Base-by-base conservation (phyloP, 306 rosid genomes). In the Lathyrus tuberosus region DNA sequence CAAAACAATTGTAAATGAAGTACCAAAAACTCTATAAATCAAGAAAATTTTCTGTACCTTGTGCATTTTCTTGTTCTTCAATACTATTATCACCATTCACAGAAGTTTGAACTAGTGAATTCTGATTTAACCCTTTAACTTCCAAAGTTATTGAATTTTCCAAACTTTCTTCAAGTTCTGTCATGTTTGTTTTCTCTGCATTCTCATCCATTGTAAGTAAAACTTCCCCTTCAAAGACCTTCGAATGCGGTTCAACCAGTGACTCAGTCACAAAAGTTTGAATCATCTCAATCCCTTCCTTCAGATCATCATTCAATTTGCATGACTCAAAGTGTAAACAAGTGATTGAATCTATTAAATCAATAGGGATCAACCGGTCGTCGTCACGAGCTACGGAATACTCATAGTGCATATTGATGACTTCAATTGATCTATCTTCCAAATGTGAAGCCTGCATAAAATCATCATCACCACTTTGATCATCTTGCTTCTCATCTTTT, bases 301-400 rank as follows among this genome's bases (percentile, higher is more conserved):
- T 41, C 6, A 38, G n/a, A n/a, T n/a, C 56, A 62, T 85, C 78
- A 56, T 65, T 65, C 68, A 51, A 35, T 18, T 49, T 82, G 72
- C 69, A 35, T 17, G 71, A 17, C 65, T 59, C 80, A 62, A 62
- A 57, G 43, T 76, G 71, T 47, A 72, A 62, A 62, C 67, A 76
- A 49, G 86, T 84, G 24, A 80, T 67, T 74, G 82, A 84, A 41
- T 89, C 96, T 71, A 87, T 84, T 69, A 83, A 84, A 62, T 89
- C 81, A 26, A 83, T 22, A 24, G 91, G 82, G 30, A 85, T 73
- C 77, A 87, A 72, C 9, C 87, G 79, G 18, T 67, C 18, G n/a
- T 24, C 62, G 41, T 74, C 76, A 65, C 65, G 65, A 20, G 37
- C 31, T 67, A 4, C 42, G 38, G 31, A 12, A 43, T 68, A 43